Conservation (phyloP, 257 asterid species). For the Marsdenia floribunda region DNA sequence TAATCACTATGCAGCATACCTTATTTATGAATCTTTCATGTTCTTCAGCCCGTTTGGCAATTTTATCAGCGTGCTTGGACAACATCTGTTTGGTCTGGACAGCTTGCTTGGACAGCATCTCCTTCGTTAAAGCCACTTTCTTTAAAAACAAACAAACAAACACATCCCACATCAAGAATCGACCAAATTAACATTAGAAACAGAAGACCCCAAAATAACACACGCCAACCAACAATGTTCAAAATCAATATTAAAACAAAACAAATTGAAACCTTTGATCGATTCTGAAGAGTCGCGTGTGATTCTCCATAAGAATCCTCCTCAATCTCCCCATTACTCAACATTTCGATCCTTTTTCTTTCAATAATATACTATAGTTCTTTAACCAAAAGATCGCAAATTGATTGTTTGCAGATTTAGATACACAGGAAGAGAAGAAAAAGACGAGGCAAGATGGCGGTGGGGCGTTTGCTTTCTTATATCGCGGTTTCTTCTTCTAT, state of each 20-base stretch:
- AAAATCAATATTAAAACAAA: neutral
- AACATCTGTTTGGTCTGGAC: constrained; percentile 57
- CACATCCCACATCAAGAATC: constrained; percentile 20
- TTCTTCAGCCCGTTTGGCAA: constrained; percentile 94
- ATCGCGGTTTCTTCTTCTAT: neutral
- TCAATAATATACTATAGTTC: neutral
- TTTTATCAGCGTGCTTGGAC: constrained; percentile 64
- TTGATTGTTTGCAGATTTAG: neutral
- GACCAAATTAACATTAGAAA: constrained; percentile 1
- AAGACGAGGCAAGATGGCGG: neutral
- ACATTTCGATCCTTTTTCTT: constrained; percentile 25
- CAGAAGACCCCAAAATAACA: neutral
- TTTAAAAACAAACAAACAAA: constrained; percentile 33
- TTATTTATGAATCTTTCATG: constrained; percentile 87
- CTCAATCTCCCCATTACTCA: constrained; percentile 44
- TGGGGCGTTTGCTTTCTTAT: neutral
- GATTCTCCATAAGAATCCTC: constrained; percentile 54
- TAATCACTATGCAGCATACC: constrained; percentile 27
- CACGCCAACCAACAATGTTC: neutral
- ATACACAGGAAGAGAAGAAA: no score
- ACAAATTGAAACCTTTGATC: constrained; percentile 48
- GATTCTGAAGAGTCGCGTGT: constrained; percentile 45
- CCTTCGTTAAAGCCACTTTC: constrained; percentile 90
- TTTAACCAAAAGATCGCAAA: neutral
- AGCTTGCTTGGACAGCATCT: constrained; percentile 61